A percentile compares a stretch with the other conserved stretches of the same genome.
phyloP scores from a whole-genome alignment of 2,329 filamentous ascomycete genomes.

The Coniella vitis region DNA sequence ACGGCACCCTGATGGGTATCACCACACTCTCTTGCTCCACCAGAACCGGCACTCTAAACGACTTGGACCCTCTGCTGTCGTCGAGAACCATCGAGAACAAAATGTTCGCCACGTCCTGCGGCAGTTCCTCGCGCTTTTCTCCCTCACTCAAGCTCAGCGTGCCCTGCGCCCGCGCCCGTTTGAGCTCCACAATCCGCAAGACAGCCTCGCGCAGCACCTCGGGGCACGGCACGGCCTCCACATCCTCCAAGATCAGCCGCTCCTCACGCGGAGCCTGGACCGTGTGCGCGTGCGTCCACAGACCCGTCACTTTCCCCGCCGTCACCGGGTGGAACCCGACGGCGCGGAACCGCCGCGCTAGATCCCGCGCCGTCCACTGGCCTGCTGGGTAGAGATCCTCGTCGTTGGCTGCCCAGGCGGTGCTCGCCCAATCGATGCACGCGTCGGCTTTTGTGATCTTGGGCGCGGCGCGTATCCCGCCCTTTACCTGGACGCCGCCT shows the following conservation, averaged over 20 bases:
- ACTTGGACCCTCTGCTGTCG: neutral
- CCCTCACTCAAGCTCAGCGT: neutral
- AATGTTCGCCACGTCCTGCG: constrained; percentile 6
- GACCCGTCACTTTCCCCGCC: constrained; percentile 28
- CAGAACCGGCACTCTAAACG: constrained; percentile 12
- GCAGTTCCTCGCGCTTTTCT: neutral
- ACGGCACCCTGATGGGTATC: constrained; percentile 16
- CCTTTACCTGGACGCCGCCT: no score
- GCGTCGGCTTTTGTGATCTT: constrained; percentile 64
- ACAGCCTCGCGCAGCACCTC: constrained; percentile 7
- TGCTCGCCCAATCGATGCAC: constrained; percentile 51
- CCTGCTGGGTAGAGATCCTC: constrained; percentile 1
- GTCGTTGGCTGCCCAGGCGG: constrained; percentile 5
- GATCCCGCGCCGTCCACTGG: constrained; percentile 44
- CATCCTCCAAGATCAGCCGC: constrained; percentile 34
- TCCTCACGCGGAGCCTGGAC: constrained; percentile 20
- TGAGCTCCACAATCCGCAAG: neutral
- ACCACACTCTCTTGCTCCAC: constrained; percentile 11
- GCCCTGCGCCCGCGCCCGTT: neutral
- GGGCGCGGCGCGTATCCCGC: constrained; percentile 47
- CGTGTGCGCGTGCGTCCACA: constrained; percentile 19
- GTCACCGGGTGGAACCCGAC: constrained; percentile 28
- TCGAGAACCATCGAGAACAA: constrained; percentile 10
- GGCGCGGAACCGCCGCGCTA: constrained; percentile 50
- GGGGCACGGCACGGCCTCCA: constrained; percentile 20